Evolutionary conservation across 225 moss, liverwort and hornwort species (phyloP).

Genomic region (Climacium dendroides): DNA sequence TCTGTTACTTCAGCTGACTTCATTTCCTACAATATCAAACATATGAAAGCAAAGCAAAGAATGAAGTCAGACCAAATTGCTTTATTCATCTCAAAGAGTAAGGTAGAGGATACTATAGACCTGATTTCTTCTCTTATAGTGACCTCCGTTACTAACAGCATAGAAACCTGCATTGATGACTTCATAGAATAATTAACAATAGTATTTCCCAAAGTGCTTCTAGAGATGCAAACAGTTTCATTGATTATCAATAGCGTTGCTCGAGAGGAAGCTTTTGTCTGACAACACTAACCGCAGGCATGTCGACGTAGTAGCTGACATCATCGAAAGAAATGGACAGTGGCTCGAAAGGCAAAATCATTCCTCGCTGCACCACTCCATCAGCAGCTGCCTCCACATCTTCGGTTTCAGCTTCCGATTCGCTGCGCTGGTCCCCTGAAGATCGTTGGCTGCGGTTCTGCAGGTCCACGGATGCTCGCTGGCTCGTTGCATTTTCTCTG

Average conservation of each 20-base stretch:
- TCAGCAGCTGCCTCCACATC: conserved; percentile 18
- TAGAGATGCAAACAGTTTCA: too few species aligned
- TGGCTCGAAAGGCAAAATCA: conserved; percentile 61
- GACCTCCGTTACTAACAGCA: background rate
- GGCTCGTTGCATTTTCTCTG: background rate
- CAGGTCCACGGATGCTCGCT: background rate
- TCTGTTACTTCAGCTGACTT: conserved; percentile 36
- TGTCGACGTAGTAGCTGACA: conserved; percentile 59
- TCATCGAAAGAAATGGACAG: conserved; percentile 61
- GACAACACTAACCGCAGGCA: conserved; percentile 39
- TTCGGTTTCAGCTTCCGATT: background rate
- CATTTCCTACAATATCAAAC: conserved; percentile 34
- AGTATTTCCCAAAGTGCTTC: background rate
- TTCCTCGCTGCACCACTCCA: conserved; percentile 29
- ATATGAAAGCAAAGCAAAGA: background rate
- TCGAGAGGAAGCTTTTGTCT: background rate
- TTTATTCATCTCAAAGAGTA: background rate
- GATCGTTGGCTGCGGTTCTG: background rate
- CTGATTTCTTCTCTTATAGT: background rate
- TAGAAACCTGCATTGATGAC: background rate
- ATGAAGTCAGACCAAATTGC: background rate
- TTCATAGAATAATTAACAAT: too few species aligned
- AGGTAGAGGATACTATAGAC: background rate
- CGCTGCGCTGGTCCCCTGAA: conserved; percentile 7
- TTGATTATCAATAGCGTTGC: background rate